Evolutionary conservation across 768 basidiomycete genomes (phyloP).

Genomic region (Mycena amicta): DNA sequence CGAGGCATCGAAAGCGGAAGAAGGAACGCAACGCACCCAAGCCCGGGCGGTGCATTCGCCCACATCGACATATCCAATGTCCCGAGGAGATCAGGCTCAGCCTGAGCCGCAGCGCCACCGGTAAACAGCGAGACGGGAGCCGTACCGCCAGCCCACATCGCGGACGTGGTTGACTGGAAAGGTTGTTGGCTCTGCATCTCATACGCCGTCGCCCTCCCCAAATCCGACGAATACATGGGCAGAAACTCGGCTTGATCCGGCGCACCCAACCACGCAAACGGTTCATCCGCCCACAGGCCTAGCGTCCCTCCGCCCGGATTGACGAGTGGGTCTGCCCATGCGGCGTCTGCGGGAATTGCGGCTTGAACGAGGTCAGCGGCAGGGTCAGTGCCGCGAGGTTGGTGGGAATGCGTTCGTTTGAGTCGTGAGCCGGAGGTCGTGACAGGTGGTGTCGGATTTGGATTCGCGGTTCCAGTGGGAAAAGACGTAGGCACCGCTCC

Average conservation of each 20-base stretch:
- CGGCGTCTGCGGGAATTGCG: no score
- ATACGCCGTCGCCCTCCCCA: constrained; percentile 42
- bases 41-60: constrained; percentile 5
- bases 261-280: constrained; percentile 8
- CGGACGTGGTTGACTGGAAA: constrained; percentile 23
- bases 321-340: no score
- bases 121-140: no score
- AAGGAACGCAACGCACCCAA: neutral
- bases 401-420: no score
- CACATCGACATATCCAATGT: neutral
- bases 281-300: neutral
- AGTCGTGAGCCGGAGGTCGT: no score
- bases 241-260: constrained; percentile 1
- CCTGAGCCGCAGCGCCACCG: constrained; percentile 5
- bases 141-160: neutral
- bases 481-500: neutral
- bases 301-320: no score
- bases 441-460: no score
- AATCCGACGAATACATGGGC: constrained; percentile 44
- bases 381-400: no score
- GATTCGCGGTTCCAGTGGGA: neutral
- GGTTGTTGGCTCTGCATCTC: neutral
- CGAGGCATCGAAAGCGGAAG: no score
- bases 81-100: neutral
- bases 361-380: no score